A percentile compares a stretch with the other conserved stretches of the same genome.
Conservation (phyloP, 306 rosid genomes). For the Pueraria montana region DNA sequence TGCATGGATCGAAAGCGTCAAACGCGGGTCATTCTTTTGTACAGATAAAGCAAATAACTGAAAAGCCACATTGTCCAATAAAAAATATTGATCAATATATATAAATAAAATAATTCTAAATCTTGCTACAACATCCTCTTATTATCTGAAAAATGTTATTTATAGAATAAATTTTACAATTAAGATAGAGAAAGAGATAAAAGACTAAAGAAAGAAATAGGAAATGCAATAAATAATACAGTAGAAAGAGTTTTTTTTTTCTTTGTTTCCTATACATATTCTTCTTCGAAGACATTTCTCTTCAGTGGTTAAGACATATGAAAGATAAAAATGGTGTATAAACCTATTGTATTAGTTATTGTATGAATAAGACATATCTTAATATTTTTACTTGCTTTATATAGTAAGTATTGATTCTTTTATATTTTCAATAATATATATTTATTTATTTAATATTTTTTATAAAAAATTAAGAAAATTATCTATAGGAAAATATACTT, state of each 20-base stretch:
- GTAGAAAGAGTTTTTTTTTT: neutral
- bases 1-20: slow-evolving; percentile 21
- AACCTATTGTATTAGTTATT: neutral
- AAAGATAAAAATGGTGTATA: too few species aligned
- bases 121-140: neutral
- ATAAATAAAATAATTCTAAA: neutral
- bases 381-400: too few species aligned
- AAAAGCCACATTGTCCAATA: slow-evolving; percentile 1
- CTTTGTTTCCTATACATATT: too few species aligned
- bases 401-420: too few species aligned
- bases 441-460: too few species aligned
- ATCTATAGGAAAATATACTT: neutral
- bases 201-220: neutral
- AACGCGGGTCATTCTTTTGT: neutral
- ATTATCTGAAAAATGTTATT: neutral
- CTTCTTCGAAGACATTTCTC: too few species aligned
- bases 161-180: neutral
- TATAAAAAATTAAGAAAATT: neutral
- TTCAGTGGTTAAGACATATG: too few species aligned
- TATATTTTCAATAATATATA: too few species aligned
- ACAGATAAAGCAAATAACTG: neutral
- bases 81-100: slow-evolving; percentile 9
- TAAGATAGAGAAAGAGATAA: neutral
- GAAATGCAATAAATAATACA: neutral
- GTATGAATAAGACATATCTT: too few species aligned